phyloP scores from a whole-genome alignment of 148 eudicot species.

The Camellia japonica region DNA sequence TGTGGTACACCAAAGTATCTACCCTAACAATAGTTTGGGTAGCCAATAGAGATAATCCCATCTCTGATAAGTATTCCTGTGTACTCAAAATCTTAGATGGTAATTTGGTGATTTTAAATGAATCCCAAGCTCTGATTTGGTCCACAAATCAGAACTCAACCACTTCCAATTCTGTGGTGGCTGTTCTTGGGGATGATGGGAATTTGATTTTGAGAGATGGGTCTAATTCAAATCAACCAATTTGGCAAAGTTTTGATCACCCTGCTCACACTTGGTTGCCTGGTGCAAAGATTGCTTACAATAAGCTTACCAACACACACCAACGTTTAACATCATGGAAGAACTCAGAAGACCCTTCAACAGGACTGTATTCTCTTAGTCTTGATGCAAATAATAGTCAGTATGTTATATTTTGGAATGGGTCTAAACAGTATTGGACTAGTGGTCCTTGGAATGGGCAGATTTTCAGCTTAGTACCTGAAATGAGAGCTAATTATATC shows the following conservation, averaged over 20 bases:
- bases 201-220: constrained; percentile 40
- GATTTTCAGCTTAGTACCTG: constrained; percentile 51
- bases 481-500: constrained; percentile 45
- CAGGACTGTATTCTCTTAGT: constrained; percentile 45
- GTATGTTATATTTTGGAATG: constrained; percentile 47
- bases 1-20: constrained; percentile 42
- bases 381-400: constrained; percentile 28
- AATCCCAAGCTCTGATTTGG: constrained; percentile 36
- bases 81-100: constrained; percentile 41
- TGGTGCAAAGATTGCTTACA: constrained; percentile 37
- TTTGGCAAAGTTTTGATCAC: constrained; percentile 56
- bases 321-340: constrained; percentile 48
- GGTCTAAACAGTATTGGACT: constrained; percentile 28
- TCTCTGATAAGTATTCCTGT: constrained; percentile 30
- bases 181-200: constrained; percentile 46
- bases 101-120: constrained; percentile 40
- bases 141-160: constrained; percentile 30
- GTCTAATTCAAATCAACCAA: constrained; percentile 1
- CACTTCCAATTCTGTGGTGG: constrained; percentile 24
- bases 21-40: constrained; percentile 46
- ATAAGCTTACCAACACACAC: constrained; percentile 21
- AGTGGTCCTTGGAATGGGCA: constrained; percentile 49
- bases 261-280: constrained; percentile 56
- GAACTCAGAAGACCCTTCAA: constrained; percentile 45
- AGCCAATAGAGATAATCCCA: constrained; percentile 44